These are phyloP conservation scores for Helenozyma baotianmanensis DNA, from an alignment of 805 yeast genomes.

Conservation along the genomic window DNA sequence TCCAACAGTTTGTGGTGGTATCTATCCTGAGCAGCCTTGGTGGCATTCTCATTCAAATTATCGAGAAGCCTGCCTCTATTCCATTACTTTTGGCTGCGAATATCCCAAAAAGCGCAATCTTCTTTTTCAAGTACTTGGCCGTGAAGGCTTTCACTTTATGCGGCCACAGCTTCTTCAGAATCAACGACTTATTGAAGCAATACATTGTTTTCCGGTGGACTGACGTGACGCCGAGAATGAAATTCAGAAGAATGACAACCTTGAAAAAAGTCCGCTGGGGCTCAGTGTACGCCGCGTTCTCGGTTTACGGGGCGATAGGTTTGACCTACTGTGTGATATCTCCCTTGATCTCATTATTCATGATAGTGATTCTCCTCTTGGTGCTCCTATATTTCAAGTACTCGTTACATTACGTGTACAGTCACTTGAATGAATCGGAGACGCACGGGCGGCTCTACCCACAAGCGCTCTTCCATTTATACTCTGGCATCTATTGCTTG, in stretches of 20 bases:
- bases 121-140: slow-evolving; percentile 73
- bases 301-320: slow-evolving; percentile 75
- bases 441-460: slow-evolving; percentile 71
- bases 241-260: slow-evolving; percentile 39
- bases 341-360: slow-evolving; percentile 65
- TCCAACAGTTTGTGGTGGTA: slow-evolving; percentile 80
- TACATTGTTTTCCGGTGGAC: slow-evolving; percentile 28
- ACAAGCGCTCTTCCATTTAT: slow-evolving; percentile 68
- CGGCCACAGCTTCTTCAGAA: slow-evolving; percentile 66
- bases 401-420: slow-evolving; percentile 55
- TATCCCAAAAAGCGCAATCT: slow-evolving; percentile 81
- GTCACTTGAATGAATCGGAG: slow-evolving; percentile 50
- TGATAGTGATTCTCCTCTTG: slow-evolving; percentile 50
- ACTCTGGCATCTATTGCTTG: slow-evolving; percentile 76
- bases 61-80: slow-evolving; percentile 67
- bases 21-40: slow-evolving; percentile 78
- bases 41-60: slow-evolving; percentile 53
- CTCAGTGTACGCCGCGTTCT: slow-evolving; percentile 65
- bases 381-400: slow-evolving; percentile 67
- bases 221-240: slow-evolving; percentile 62
- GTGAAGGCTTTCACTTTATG: slow-evolving; percentile 72
- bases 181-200: slow-evolving; percentile 45
- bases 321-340: slow-evolving; percentile 74
- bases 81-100: slow-evolving; percentile 71
- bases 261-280: slow-evolving; percentile 68